Conservation (phyloP, 176 grass and related monocot species). For the Coix lacrymajobi region DNA sequence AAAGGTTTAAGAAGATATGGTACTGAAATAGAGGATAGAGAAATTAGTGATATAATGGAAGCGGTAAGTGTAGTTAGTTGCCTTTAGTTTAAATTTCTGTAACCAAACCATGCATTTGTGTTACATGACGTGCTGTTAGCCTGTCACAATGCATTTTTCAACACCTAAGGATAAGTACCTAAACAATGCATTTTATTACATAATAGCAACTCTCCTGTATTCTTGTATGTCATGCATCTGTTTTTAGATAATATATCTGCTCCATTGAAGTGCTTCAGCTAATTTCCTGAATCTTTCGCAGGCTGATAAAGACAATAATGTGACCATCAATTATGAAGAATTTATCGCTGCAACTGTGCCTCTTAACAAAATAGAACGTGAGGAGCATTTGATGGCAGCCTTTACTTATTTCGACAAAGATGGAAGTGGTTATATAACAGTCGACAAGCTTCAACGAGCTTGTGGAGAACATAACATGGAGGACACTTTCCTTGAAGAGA, state of each 20-base stretch:
- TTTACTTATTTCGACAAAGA: constrained; percentile 98
- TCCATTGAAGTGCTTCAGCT: background rate
- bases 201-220: background rate
- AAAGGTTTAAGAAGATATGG: constrained; percentile 81
- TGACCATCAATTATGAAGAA: constrained; percentile 84
- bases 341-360: constrained; percentile 93
- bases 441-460: constrained; percentile 81
- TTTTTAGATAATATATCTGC: background rate
- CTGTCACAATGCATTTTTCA: background rate
- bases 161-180: background rate
- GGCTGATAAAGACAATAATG: constrained; percentile 73
- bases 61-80: constrained; percentile 45
- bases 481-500: constrained; percentile 69
- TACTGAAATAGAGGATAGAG: constrained; percentile 50
- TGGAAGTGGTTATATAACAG: constrained; percentile 87
- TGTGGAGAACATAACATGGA: constrained; percentile 76
- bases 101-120: background rate
- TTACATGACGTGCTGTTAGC: background rate
- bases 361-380: constrained; percentile 89
- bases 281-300: constrained; percentile 23
- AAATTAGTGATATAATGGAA: constrained; percentile 66
- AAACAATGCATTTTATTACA: background rate
- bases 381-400: constrained; percentile 87
- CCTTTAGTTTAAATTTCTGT: background rate
- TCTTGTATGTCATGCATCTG: background rate